Evolutionary conservation across 805 yeast species (phyloP).

Genomic region (Cyberlindnera sargentensis): DNA sequence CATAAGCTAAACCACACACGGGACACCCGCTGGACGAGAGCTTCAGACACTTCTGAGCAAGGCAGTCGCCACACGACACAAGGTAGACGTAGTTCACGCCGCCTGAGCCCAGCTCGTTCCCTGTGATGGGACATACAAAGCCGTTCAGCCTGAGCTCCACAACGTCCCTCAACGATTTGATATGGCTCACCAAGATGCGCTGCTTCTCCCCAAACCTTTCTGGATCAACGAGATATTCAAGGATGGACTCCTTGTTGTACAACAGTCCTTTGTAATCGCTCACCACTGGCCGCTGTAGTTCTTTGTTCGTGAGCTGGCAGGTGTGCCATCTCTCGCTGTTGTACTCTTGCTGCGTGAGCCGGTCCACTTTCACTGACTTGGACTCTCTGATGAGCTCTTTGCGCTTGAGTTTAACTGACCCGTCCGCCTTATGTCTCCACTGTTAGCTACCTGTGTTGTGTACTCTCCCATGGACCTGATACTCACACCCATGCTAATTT

Average conservation of each 20-base stretch:
- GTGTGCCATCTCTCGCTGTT: conserved; percentile 30
- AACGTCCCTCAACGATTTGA: conserved; percentile 36
- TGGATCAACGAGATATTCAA: conserved; percentile 46
- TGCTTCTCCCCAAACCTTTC: conserved; percentile 24
- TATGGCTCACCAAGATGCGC: conserved; percentile 25
- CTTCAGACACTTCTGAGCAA: conserved; percentile 27
- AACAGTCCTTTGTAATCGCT: conserved; percentile 64
- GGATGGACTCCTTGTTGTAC: conserved; percentile 54
- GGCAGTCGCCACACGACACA: conserved; percentile 38
- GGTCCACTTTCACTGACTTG: conserved; percentile 3
- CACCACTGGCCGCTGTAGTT: conserved; percentile 46
- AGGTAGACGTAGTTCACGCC: conserved; percentile 37
- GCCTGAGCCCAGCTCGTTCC: conserved; percentile 29
- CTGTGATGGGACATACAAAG: conserved; percentile 34
- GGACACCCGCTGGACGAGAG: conserved; percentile 31
- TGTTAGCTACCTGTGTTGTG: too few relatives aligned
- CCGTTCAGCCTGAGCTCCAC: conserved; percentile 32
- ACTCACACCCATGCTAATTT: too few relatives aligned
- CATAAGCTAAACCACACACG: conserved; percentile 28
- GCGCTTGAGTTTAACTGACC: conserved; percentile 63
- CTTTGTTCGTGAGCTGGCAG: conserved; percentile 41
- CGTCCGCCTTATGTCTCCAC: conserved; percentile 42
- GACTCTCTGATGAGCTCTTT: conserved; percentile 36
- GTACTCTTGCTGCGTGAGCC: conserved; percentile 20
- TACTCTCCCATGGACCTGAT: too few relatives aligned